Base-by-base conservation (phyloP, 2,329 filamentous ascomycete genomes). In the Knufia petricola region DNA sequence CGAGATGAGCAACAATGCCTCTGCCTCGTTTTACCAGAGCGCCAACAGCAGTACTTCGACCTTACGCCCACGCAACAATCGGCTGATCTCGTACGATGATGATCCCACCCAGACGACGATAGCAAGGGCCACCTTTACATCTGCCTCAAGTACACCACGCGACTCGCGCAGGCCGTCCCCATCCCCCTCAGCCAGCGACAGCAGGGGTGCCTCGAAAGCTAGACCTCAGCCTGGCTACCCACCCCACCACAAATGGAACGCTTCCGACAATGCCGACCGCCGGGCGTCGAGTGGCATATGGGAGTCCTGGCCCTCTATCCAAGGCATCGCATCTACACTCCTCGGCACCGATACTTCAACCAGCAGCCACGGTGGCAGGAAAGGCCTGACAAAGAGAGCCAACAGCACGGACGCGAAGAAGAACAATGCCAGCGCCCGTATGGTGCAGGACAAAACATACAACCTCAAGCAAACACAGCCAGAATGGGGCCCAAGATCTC, bases 231-330 rank as follows among this genome's bases (percentile, higher is more conserved):
- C 28, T 36, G 30, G 26, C 38, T 41, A 46, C 44, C 36, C n/a
- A 36, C 44, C 21, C 47, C 40, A 15, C 37, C 26, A 15, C 31
- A 39, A 32, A 34, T 49, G 42, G 39, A 41, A 19, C 28, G 26
- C 3, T n/a, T 46, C 23, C 15, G 36, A 26, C 46, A 43, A 45
- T 42, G 44, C 17, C 42, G 49, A 50, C n/a, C 30, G 38, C 9
- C 43, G 38, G 8, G 3, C 38, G 12, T 38, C 44, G 15, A 34
- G 21, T 28, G 52, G 40, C 63, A 66, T 55, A 46, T 61, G 71
- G 54, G 69, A 70, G 49, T 65, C 67, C 21, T 74, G 70, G 70
- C 68, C 69, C n/a, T 72, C 70, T 13, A 58, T 73, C 40, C 69
- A 72, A 55, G 69, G 63, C 31, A 54, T 73, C 37, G 70, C 71